phyloP scores from a whole-genome alignment of 495 filamentous ascomycete genomes.

The Aeminium ludgeri region DNA sequence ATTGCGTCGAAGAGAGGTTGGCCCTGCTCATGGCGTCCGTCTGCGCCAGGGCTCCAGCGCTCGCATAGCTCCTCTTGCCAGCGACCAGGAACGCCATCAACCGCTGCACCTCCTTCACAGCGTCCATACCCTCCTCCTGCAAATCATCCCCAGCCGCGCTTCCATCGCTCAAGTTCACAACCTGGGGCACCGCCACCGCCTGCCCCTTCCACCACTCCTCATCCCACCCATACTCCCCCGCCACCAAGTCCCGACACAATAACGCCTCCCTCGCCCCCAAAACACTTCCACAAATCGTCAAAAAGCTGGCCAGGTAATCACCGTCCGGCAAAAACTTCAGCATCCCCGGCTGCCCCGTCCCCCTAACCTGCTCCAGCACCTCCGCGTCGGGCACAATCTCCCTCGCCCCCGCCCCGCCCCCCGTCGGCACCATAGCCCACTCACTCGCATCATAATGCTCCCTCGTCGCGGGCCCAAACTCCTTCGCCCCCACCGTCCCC shows the following conservation, averaged over 20 bases:
- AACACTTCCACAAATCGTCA: slow-evolving; percentile 17
- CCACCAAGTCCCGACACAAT: slow-evolving; percentile 6
- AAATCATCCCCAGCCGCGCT: not conserved
- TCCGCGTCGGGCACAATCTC: slow-evolving; percentile 9
- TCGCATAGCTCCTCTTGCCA: slow-evolving; percentile 15
- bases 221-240: slow-evolving; percentile 11
- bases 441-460: slow-evolving; percentile 8
- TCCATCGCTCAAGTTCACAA: slow-evolving; percentile 9
- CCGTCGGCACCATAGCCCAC: slow-evolving; percentile 7
- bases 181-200: slow-evolving; percentile 7
- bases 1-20: not conserved
- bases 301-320: slow-evolving; percentile 14
- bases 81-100: slow-evolving; percentile 18
- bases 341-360: slow-evolving; percentile 5
- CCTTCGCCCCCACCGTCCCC: slow-evolving; percentile 1
- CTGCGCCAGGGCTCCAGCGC: slow-evolving; percentile 4
- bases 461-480: slow-evolving; percentile 14
- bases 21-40: slow-evolving; percentile 1
- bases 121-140: slow-evolving; percentile 2
- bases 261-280: slow-evolving; percentile 13
- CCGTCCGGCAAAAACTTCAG: slow-evolving; percentile 12
- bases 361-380: slow-evolving; percentile 1
- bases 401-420: not conserved
- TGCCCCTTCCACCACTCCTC: slow-evolving; percentile 18
- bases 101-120: slow-evolving; percentile 17